phyloP scores from a whole-genome alignment of 1,284 basidiomycete genomes.

The Ceratobasidium sp. region DNA sequence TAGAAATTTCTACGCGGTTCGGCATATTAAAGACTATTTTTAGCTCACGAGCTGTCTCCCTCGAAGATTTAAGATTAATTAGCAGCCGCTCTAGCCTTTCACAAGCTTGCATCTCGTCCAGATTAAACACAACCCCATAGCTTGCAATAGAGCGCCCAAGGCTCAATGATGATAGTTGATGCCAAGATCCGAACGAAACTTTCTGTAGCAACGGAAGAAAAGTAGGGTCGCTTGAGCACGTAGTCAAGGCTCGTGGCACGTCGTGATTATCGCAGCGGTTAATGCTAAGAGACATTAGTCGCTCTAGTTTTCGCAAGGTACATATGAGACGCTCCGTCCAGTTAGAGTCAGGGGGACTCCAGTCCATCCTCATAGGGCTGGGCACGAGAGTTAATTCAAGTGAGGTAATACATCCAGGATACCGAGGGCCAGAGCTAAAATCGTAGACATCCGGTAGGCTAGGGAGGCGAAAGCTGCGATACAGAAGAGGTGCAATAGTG shows the following conservation, averaged over 20 bases:
- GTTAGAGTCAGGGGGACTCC: constrained; percentile 20
- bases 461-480: constrained; percentile 16
- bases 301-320: constrained; percentile 1
- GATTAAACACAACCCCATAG: constrained; percentile 8
- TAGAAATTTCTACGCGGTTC: neutral
- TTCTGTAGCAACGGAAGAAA: constrained; percentile 38
- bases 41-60: constrained; percentile 3
- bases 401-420: constrained; percentile 21
- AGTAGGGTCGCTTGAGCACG: neutral
- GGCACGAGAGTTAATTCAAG: constrained; percentile 25
- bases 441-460: constrained; percentile 30
- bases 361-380: neutral
- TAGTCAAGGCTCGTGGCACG: neutral
- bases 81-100: constrained; percentile 20
- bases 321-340: constrained; percentile 15
- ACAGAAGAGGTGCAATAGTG: constrained; percentile 28
- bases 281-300: constrained; percentile 30
- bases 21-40: constrained; percentile 10
- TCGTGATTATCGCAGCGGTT: constrained; percentile 3
- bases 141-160: constrained; percentile 22
- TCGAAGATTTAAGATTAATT: neutral
- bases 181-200: constrained; percentile 29
- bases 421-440: constrained; percentile 15
- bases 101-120: neutral
- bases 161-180: constrained; percentile 13